phyloP scores from a whole-genome alignment of 2,329 filamentous ascomycete genomes.

The Alternaria incomplexa region DNA sequence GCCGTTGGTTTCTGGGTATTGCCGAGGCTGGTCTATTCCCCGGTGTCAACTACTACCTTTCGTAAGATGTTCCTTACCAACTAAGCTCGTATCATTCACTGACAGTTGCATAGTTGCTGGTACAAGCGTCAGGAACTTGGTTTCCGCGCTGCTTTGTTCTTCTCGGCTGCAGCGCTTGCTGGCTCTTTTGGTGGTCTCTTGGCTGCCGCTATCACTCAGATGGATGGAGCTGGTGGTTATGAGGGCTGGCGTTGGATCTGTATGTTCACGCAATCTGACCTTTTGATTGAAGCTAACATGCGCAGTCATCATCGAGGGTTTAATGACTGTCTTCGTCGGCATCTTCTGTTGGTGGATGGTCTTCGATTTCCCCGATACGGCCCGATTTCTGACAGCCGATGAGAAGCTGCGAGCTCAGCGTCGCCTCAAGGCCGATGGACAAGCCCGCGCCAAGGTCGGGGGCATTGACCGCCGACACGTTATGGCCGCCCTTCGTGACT shows the following conservation, averaged over 20 bases:
- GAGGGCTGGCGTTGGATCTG: conserved; percentile 50
- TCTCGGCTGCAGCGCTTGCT: conserved; percentile 63
- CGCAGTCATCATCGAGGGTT: conserved; percentile 45
- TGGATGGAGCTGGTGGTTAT: conserved; percentile 61
- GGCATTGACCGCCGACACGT: conserved; percentile 45
- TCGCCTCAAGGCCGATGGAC: conserved; percentile 71
- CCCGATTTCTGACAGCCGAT: conserved; percentile 61
- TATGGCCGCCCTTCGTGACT: conserved; percentile 54
- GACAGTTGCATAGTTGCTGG: conserved; percentile 38
- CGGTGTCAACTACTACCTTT: conserved; percentile 61
- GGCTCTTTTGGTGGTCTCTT: conserved; percentile 67
- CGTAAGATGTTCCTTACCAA: conserved; percentile 44
- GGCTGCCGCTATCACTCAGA: conserved; percentile 64
- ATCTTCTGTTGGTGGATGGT: conserved; percentile 62
- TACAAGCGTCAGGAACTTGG: conserved; percentile 62
- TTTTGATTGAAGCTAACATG: conserved; percentile 8
- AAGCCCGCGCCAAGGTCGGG: conserved; percentile 66
- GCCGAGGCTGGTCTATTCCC: conserved; percentile 49
- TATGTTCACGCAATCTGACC: conserved; percentile 7
- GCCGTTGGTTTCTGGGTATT: conserved; percentile 47
- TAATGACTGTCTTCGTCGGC: conserved; percentile 46
- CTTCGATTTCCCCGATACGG: conserved; percentile 68
- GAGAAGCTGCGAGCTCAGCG: conserved; percentile 64
- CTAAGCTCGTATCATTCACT: too few species aligned
- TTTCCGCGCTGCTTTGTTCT: conserved; percentile 64